Percentiles rank a stretch among this genome's conserved stretches.
These are phyloP conservation scores for Linanthus parryae DNA, from an alignment of 148 eudicot genomes.

Conservation along the genomic window DNA sequence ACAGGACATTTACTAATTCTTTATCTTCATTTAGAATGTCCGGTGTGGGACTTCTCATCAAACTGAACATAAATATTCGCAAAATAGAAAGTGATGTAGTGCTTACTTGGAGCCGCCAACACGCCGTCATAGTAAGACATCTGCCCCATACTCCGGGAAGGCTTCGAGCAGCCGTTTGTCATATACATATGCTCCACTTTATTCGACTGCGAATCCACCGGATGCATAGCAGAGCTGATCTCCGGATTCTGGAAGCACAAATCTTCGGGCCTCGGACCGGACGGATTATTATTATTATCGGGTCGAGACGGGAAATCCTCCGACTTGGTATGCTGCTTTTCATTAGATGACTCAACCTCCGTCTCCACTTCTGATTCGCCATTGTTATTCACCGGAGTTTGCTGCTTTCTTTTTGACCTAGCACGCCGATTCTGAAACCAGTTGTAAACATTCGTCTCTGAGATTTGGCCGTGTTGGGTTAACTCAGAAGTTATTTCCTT, in stretches of 20 bases:
- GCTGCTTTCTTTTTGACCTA: conserved; percentile 83
- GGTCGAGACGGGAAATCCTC: conserved; percentile 52
- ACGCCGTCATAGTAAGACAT: conserved; percentile 60
- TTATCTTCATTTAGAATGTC: too few species aligned
- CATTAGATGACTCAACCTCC: conserved; percentile 65
- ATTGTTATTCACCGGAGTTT: conserved; percentile 44
- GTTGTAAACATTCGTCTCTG: conserved; percentile 89
- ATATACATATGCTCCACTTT: conserved; percentile 47
- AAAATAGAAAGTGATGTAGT: too few species aligned
- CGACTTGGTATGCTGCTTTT: conserved; percentile 70
- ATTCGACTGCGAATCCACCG: conserved; percentile 34
- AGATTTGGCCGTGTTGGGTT: conserved; percentile 82
- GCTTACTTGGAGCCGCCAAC: conserved; percentile 66
- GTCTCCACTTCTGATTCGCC: conserved; percentile 82
- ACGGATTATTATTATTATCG: too few species aligned
- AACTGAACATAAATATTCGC: too few species aligned
- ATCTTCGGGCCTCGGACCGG: conserved; percentile 45
- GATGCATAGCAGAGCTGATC: conserved; percentile 47
- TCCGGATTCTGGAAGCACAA: conserved; percentile 57
- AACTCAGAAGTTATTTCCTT: conserved; percentile 74
- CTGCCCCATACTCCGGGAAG: conserved; percentile 47
- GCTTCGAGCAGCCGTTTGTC: conserved; percentile 40
- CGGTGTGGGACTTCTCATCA: too few species aligned
- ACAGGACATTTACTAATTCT: too few species aligned
- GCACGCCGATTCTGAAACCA: conserved; percentile 98